phyloP scores from a whole-genome alignment of 2,329 filamentous ascomycete genomes.

The Diaporthe citri region DNA sequence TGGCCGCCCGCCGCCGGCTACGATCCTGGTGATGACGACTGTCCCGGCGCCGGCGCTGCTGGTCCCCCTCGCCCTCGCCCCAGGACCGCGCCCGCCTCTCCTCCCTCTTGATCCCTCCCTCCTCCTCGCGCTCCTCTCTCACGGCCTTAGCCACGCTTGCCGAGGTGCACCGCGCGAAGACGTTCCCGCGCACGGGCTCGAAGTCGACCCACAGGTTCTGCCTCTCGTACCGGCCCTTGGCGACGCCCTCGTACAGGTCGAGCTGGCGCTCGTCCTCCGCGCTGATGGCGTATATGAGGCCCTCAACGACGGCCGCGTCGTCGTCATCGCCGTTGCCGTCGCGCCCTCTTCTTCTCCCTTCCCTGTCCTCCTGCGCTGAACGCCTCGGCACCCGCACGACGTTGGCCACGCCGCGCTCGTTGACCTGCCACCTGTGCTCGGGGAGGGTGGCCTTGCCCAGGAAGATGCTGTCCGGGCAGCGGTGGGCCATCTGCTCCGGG shows the following conservation, averaged over 20 bases:
- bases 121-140: conserved; percentile 5
- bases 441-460: conserved; percentile 7
- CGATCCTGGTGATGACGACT: background rate
- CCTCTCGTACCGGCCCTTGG: background rate
- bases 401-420: conserved; percentile 11
- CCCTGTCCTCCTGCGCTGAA: too few species aligned
- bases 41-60: background rate
- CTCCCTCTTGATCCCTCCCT: background rate
- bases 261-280: background rate
- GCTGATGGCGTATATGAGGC: conserved; percentile 2
- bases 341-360: background rate
- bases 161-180: conserved; percentile 13
- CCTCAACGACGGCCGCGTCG: background rate
- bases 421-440: conserved; percentile 12
- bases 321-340: background rate
- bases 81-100: background rate
- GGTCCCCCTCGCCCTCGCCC: background rate
- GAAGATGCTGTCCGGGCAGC: conserved; percentile 16
- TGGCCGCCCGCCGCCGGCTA: background rate
- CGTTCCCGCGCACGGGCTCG: conserved; percentile 3
- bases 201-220: background rate
- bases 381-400: background rate
- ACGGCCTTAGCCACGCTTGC: conserved; percentile 1
- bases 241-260: background rate
- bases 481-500: conserved; percentile 15